These are phyloP conservation scores for Acanthamoeba culbertsoni DNA, from an alignment of 208 protist genomes.

Conservation along the genomic window DNA sequence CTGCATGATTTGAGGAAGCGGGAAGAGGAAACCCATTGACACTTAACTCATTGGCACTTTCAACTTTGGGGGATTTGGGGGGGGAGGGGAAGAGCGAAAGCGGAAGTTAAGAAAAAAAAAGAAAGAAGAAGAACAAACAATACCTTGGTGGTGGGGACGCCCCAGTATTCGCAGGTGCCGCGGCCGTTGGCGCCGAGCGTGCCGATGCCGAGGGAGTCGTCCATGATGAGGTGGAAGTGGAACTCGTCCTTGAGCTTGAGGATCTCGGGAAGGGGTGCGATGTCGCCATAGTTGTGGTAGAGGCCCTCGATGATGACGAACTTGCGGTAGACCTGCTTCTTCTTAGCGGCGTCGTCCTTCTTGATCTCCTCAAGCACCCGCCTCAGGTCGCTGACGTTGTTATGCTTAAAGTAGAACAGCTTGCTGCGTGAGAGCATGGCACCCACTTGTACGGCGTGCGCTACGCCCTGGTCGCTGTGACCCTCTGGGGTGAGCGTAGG, in stretches of 20 bases:
- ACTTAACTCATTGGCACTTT: not conserved
- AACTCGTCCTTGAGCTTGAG: conserved; percentile 92
- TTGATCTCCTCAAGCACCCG: conserved; percentile 84
- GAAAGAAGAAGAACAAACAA: conserved; percentile 61
- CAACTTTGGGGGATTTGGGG: not conserved
- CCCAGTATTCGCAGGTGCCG: conserved; percentile 93
- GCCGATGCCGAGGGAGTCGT: conserved; percentile 95
- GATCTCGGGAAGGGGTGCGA: conserved; percentile 88
- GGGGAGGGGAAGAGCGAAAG: no score
- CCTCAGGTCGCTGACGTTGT: conserved; percentile 93
- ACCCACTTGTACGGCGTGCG: conserved; percentile 88
- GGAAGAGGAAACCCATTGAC: conserved; percentile 1
- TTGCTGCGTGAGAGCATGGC: conserved; percentile 88
- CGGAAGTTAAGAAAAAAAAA: no score
- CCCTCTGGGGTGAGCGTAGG: not conserved
- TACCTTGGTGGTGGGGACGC: conserved; percentile 85
- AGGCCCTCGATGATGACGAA: conserved; percentile 96
- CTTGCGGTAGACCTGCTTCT: conserved; percentile 84
- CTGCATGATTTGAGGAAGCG: not conserved
- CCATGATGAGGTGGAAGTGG: conserved; percentile 94
- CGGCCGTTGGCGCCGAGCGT: conserved; percentile 92
- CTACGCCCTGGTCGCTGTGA: conserved; percentile 86
- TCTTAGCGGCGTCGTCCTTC: not conserved
- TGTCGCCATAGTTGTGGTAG: conserved; percentile 89
- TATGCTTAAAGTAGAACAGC: conserved; percentile 92